Evolutionary conservation across 2,329 filamentous ascomycete genomes (phyloP).

Genomic region (Bipolaris oryzae): DNA sequence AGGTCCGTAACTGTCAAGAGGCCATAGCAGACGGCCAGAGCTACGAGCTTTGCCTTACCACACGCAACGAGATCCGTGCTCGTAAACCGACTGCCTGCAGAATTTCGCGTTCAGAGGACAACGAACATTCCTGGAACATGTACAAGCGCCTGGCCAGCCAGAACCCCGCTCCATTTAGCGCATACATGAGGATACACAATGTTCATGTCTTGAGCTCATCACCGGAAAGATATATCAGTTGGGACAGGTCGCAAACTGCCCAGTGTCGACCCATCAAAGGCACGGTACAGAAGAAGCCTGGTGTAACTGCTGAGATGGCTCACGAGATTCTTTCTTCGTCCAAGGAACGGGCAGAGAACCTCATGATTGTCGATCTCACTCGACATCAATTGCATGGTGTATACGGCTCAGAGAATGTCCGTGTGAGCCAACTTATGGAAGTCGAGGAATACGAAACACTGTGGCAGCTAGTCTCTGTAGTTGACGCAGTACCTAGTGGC

Average conservation of each 20-base stretch:
- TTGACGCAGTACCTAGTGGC: conserved; percentile 64
- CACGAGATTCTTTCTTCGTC: conserved; percentile 74
- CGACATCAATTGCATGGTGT: conserved; percentile 90
- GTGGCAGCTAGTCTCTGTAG: conserved; percentile 88
- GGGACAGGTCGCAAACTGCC: conserved; percentile 65
- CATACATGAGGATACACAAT: conserved; percentile 71
- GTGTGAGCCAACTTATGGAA: conserved; percentile 77
- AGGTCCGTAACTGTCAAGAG: conserved; percentile 72
- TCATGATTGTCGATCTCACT: conserved; percentile 98
- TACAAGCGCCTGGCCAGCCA: conserved; percentile 72
- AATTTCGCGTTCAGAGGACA: conserved; percentile 41
- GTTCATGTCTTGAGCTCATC: conserved; percentile 79
- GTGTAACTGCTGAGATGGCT: conserved; percentile 73
- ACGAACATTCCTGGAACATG: conserved; percentile 64
- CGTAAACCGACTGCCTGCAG: conserved; percentile 30
- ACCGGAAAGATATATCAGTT: conserved; percentile 85
- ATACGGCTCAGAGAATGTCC: conserved; percentile 74
- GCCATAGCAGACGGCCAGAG: conserved; percentile 78
- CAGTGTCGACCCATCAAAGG: conserved; percentile 96
- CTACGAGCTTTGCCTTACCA: conserved; percentile 85
- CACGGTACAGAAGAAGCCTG: conserved; percentile 79
- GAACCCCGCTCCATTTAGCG: conserved; percentile 85
- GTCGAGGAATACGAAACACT: conserved; percentile 92
- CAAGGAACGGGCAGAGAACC: conserved; percentile 93
- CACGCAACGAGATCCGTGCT: conserved; percentile 68